Base-by-base conservation (phyloP, 2,329 filamentous ascomycete species). In the Diplodia scrobiculata region DNA sequence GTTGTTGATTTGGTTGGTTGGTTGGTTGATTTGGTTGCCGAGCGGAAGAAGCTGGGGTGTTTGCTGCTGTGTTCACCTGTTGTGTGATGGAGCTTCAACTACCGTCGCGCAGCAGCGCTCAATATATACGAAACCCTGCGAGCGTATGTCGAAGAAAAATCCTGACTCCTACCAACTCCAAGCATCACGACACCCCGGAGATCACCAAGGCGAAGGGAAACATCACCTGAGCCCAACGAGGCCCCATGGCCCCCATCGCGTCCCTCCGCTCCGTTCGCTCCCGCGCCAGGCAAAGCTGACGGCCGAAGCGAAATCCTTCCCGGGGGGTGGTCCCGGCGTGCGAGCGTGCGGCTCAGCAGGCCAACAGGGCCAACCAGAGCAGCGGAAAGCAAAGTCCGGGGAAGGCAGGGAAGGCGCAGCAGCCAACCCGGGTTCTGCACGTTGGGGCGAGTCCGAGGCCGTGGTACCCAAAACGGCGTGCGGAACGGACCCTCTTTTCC, bases 81-180 rank as follows among this genome's bases (percentile, higher is more conserved):
- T 60, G 55, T 48, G 27, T 65, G 63, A 65, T 58, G 52, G 55
- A 58, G 47, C 5, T 36, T 36, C 21, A 58, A 41, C 63, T 27
- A 58, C 63, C 63, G 25, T 51, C 52, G 52, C 34, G 63, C 63
- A 60, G 55, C 38, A 58, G 52, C 27, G n/a, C n/a, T 14, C 19
- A 58, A n/a, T 54, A 65, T 65, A 65, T 65, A 65, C 38, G 32
- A 21, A 48, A 41, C 55, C 55, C 55, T 60, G 45, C 41, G 38
- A 19, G 32, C 21, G 11, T 34, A 32, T 5, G 21, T 14, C 17
- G 19, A 58, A n/a, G 14, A 19, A 36, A 36, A 36, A 36, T 11
- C 34, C 34, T 60, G 55, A 60, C 55, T 60, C 38, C 38, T 36
- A 21, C 51, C 36, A 58, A 17, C 34, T 17, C 54, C 2, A 51